phyloP scores from a whole-genome alignment of 768 basidiomycete genomes.

The Rickenella mellea region DNA sequence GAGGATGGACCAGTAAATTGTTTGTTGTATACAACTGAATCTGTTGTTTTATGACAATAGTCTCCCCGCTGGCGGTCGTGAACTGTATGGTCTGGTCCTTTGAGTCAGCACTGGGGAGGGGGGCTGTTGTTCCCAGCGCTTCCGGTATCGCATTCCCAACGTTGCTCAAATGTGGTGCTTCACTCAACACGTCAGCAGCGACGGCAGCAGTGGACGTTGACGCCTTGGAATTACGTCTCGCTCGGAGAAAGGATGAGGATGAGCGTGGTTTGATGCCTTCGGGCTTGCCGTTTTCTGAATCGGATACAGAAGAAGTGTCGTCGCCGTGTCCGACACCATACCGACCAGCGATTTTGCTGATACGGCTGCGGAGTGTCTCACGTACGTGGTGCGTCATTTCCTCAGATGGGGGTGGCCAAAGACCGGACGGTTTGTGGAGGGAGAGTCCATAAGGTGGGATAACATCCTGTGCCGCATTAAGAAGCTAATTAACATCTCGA shows the following conservation, averaged over 20 bases:
- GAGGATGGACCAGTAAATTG: constrained; percentile 63
- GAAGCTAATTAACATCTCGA: not conserved
- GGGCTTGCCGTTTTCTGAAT: too few species aligned
- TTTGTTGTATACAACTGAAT: constrained; percentile 85
- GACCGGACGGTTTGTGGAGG: constrained; percentile 66
- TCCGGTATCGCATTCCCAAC: constrained; percentile 21
- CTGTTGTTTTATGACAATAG: constrained; percentile 50
- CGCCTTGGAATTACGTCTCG: too few species aligned
- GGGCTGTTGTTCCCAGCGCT: constrained; percentile 38
- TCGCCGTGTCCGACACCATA: not conserved
- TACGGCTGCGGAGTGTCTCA: constrained; percentile 46
- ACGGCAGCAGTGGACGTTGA: too few species aligned
- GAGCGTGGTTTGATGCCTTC: too few species aligned
- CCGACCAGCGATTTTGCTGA: constrained; percentile 36
- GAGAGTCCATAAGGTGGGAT: constrained; percentile 70
- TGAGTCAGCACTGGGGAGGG: constrained; percentile 28
- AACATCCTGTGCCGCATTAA: constrained; percentile 47
- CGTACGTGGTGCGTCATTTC: constrained; percentile 51
- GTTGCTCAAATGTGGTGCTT: not conserved
- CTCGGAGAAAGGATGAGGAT: too few species aligned
- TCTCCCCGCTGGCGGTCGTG: constrained; percentile 38
- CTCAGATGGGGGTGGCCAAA: constrained; percentile 70
- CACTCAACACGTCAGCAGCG: not conserved
- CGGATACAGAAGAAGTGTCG: too few species aligned
- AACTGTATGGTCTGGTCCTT: constrained; percentile 36